Conservation (phyloP, 2,329 filamentous ascomycete species). For the Tetracladium maxilliforme region DNA sequence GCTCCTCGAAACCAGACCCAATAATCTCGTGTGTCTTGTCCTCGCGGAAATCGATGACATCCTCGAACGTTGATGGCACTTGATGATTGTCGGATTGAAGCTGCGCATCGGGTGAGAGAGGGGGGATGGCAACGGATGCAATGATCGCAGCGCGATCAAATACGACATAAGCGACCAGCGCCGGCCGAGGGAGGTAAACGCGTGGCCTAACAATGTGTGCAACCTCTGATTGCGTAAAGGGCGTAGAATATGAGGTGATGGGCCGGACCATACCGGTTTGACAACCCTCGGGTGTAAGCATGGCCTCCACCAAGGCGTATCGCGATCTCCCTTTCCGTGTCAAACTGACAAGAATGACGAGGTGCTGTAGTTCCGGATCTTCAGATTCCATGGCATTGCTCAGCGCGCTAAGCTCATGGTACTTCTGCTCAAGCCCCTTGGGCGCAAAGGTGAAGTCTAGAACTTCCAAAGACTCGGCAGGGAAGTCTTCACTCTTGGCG, state of each 20-base stretch:
- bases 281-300: conserved; percentile 36
- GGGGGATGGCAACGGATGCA: conserved; percentile 52
- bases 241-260: conserved; percentile 47
- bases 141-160: conserved; percentile 69
- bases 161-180: conserved; percentile 66
- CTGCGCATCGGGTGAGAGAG: conserved; percentile 63
- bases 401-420: conserved; percentile 32
- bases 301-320: conserved; percentile 65
- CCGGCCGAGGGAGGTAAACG: conserved; percentile 64
- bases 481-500: conserved; percentile 29
- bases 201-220: conserved; percentile 34
- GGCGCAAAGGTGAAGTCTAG: conserved; percentile 66
- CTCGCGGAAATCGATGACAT: conserved; percentile 66
- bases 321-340: conserved; percentile 35
- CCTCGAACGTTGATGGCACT: conserved; percentile 60
- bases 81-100: conserved; percentile 52
- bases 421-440: conserved; percentile 32
- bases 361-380: conserved; percentile 34
- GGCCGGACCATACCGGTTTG: conserved; percentile 53
- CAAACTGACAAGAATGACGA: conserved; percentile 47
- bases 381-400: conserved; percentile 29
- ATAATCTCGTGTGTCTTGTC: conserved; percentile 49
- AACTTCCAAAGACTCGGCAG: conserved; percentile 50
- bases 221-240: no score
- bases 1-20: conserved; percentile 49